phyloP scores from a whole-genome alignment of 1,284 basidiomycete species.

The Moesziomyces sp. region DNA sequence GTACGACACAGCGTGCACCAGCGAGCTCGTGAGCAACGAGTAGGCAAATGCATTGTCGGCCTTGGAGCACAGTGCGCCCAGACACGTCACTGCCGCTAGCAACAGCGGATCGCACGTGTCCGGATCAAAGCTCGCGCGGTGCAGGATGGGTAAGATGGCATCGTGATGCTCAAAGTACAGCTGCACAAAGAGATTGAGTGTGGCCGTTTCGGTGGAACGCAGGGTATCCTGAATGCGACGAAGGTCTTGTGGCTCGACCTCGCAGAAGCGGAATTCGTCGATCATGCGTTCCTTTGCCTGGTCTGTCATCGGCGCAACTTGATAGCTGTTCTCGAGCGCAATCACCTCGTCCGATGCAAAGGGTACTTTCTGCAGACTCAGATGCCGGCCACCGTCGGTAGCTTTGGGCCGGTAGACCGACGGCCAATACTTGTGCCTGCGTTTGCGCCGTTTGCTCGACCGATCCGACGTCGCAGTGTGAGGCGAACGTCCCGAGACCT shows the following conservation, averaged over 20 bases:
- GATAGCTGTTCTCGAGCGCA: constrained; percentile 6
- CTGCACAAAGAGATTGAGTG: constrained; percentile 14
- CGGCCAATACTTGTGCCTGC: constrained; percentile 3
- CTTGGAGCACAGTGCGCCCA: constrained; percentile 5
- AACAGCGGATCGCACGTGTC: constrained; percentile 12
- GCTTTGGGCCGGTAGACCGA: constrained; percentile 7
- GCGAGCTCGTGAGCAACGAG: constrained; percentile 3
- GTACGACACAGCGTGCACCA: constrained; percentile 5
- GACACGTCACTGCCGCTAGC: constrained; percentile 7
- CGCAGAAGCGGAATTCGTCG: constrained; percentile 8
- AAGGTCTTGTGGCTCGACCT: constrained; percentile 10
- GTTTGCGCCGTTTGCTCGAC: constrained; percentile 5
- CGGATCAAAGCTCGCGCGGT: constrained; percentile 16
- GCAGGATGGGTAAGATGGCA: constrained; percentile 12
- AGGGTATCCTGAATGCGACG: constrained; percentile 3
- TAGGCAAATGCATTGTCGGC: constrained; percentile 6
- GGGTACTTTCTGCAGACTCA: constrained; percentile 2
- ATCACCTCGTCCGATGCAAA: not conserved
- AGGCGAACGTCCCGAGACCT: too few species aligned
- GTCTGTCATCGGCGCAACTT: constrained; percentile 1
- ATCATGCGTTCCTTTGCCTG: constrained; percentile 7
- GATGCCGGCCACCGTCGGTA: constrained; percentile 4
- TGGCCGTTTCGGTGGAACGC: constrained; percentile 1
- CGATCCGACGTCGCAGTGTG: not conserved
- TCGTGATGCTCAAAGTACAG: constrained; percentile 26